Evolutionary conservation across 768 basidiomycete species (phyloP), one percentile per base, ranked within the genome.

Genomic region (Russula emetica): DNA sequence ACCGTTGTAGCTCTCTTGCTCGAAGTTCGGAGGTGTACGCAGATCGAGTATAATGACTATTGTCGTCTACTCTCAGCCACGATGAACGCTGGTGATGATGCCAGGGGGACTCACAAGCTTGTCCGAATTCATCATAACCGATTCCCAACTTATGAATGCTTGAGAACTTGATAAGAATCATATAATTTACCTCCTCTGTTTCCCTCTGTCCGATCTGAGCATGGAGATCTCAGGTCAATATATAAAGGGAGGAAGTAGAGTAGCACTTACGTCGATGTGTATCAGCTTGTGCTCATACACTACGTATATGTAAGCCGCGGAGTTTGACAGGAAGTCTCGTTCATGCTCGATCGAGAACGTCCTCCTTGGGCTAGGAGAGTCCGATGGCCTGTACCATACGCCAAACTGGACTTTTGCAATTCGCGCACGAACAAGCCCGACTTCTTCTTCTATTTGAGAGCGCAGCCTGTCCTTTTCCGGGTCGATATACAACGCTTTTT

Each of bases 291-390:
- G 82, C 32, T 85, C 84, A 67, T 89, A 90, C 60, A 87, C 82
- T 38, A 92, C 83, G 36, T 76, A 72, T 22, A 91, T 71, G 71
- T 81, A 79, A 0, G 80, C 87, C 36, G 79, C 77, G 40, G 82
- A 79, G 13, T 68, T 67, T 49, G 77, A 66, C 9, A 69, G 64
- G 45, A 82, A 85, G 47, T 82, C 75, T 45, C 78, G 74, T 60
- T 87, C 82, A 81, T 84, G 90, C 73, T 92, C 91, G 5, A 85
- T 75, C 0, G 88, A 91, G 71, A 88, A 92, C 2, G 63, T 69
- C 2, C 69, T 72, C 11, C 66, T 63, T 58, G 58, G 71, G 70
- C 44, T 64, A 22, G 44, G 61, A 38, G 62, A 61, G 53, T 63
- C 52, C 16, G 69, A 59, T 6, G 63, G 60, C 22, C 79, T 77